Evolutionary conservation across 345 rosid genomes (phyloP).

Genomic region (Rhodamnia rubescens): DNA sequence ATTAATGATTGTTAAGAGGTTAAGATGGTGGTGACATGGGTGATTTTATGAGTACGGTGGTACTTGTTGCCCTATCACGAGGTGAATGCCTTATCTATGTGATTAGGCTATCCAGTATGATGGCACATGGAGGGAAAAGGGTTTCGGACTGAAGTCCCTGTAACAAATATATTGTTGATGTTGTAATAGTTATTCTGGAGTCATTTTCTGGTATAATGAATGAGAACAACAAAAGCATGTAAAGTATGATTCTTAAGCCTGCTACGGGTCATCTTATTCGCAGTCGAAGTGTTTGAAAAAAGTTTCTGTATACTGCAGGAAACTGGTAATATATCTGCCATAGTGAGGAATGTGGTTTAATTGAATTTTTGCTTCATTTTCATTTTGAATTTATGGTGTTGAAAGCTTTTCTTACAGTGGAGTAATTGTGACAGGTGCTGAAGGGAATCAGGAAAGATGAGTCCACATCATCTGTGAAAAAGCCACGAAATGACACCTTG

Average conservation of each 20-base stretch:
- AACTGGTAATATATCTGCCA: background rate
- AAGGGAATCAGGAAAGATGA: constrained; percentile 52
- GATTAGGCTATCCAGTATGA: background rate
- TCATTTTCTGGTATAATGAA: background rate
- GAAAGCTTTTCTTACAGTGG: constrained; percentile 16
- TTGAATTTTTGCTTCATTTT: background rate
- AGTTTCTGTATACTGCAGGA: background rate
- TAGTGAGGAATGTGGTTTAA: background rate
- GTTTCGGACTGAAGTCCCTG: background rate
- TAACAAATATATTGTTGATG: background rate
- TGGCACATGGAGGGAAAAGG: background rate
- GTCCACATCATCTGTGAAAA: constrained; percentile 35
- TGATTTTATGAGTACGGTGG: background rate
- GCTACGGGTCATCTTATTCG: background rate
- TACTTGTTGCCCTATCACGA: background rate
- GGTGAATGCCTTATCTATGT: background rate
- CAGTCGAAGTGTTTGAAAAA: background rate
- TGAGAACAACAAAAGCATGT: background rate
- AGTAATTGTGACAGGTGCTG: background rate
- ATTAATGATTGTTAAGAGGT: background rate
- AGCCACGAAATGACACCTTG: constrained; percentile 52
- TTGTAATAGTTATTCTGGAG: background rate
- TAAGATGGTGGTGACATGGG: background rate
- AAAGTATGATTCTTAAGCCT: background rate
- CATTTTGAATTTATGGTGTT: too few relatives aligned